Base-by-base conservation (phyloP, 805 yeast species). In the Barnettozyma vustinii region DNA sequence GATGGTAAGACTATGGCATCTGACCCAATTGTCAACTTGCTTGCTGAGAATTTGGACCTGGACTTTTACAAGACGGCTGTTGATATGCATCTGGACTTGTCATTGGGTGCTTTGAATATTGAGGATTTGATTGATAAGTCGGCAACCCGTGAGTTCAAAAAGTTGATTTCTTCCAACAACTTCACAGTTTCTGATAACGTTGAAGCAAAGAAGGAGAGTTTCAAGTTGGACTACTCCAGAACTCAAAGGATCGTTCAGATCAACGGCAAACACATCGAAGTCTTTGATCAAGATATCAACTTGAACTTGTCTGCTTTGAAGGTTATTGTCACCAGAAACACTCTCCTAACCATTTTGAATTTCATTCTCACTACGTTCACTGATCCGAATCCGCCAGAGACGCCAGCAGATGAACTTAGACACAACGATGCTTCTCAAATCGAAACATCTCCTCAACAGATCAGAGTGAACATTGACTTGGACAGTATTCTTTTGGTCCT, bases 301-400 rank as follows among this genome's bases (percentile, higher is more conserved):
- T 69, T 94, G 45, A 74, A 81, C 40, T 75, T 94, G 67, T 89
- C 96, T 0, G 88, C 95, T 13, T 77, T 94, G 47, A 80, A 80
- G 52, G 74, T 86, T 35, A 84, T 87, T 2, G 66, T 91, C 7
- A 81, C 95, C 0, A 80, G 97, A 43, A 85, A 80, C 59, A 85
- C 96, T 1, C 67, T 87, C 15, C 71, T 94, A 52, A 84, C 95
- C 1, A 69, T 94, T 13, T 67, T 92, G 54, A 92, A 90, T 63
- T 94, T 84, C 63, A 73, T 86, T 2, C 70, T 91, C 59, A 86
- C 89, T 41, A 94, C 98, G 0, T 94, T 94, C 63, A 85, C 97
- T 0, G 84, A 84, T 64, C 96, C 96, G 0, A 76, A 80, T 52
- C 83, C 85, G 1, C 79, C 78, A 6, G 81, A 79, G 40, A 69